Conservation (phyloP, 179 eudicot genomes). For the Sideroxylon spinosum region DNA sequence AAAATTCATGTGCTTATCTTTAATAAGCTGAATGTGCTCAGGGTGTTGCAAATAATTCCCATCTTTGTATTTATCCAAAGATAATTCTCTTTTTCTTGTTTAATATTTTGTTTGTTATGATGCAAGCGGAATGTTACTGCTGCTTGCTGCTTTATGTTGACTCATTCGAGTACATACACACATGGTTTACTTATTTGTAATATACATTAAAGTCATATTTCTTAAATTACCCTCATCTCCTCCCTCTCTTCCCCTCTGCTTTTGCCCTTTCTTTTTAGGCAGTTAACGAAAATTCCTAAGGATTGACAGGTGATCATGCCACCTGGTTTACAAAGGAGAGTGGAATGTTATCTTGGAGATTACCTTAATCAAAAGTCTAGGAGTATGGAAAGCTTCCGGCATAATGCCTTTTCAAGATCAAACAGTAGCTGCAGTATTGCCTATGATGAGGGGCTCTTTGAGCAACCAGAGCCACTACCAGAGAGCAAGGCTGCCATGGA, state of each 20-base stretch:
- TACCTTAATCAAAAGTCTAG: constrained; percentile 55
- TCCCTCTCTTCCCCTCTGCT: too few relatives aligned
- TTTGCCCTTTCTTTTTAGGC: neutral
- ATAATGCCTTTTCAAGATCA: constrained; percentile 48
- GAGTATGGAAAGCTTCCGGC: constrained; percentile 35
- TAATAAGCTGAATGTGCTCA: neutral
- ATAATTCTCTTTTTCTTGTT: neutral
- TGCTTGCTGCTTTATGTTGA: too few relatives aligned
- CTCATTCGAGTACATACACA: too few relatives aligned
- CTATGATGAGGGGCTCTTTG: constrained; percentile 74
- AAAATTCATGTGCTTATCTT: neutral
- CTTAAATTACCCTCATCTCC: too few relatives aligned
- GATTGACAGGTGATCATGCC: constrained; percentile 55
- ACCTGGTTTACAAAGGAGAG: constrained; percentile 57
- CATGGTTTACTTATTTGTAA: too few relatives aligned
- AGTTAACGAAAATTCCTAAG: constrained; percentile 5
- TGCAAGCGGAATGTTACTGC: neutral
- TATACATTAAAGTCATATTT: too few relatives aligned
- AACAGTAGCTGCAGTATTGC: constrained; percentile 68
- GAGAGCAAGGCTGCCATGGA: constrained; percentile 52
- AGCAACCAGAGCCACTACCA: constrained; percentile 61
- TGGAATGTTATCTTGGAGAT: constrained; percentile 51
- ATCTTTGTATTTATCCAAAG: neutral
- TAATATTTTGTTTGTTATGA: neutral
- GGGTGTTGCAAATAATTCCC: neutral